Conservation (phyloP, 208 protist species). For the Herpetomonas samuelpessoai region DNA sequence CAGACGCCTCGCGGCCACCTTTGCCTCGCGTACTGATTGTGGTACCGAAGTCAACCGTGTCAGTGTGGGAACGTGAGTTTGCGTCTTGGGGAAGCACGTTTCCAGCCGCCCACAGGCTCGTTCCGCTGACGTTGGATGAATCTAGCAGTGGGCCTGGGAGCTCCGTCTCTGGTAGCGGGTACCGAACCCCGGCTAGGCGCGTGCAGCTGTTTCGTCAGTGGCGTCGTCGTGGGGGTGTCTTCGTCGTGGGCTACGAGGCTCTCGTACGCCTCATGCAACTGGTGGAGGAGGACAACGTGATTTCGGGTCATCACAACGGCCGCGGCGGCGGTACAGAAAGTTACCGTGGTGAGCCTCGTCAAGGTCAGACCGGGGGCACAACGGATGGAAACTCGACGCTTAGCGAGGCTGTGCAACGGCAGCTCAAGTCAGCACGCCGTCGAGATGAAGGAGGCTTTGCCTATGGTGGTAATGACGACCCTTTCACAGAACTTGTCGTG, state of each 20-base stretch:
- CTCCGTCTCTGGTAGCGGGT: background rate
- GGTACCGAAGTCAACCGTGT: slow-evolving; percentile 71
- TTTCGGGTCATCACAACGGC: slow-evolving; percentile 4
- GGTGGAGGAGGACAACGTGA: slow-evolving; percentile 25
- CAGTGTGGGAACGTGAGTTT: slow-evolving; percentile 65
- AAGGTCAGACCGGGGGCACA: background rate
- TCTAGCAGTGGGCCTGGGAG: background rate
- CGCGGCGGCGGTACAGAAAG: background rate
- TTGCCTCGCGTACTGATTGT: slow-evolving; percentile 54
- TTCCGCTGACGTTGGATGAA: slow-evolving; percentile 25
- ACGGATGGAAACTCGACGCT: background rate
- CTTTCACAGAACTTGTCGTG: slow-evolving; percentile 83
- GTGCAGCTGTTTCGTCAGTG: slow-evolving; percentile 39
- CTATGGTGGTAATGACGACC: slow-evolving; percentile 27
- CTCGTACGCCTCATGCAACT: slow-evolving; percentile 51
- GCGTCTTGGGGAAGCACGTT: slow-evolving; percentile 54
- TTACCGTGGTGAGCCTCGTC: background rate
- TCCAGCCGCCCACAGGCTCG: slow-evolving; percentile 37
- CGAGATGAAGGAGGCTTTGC: slow-evolving; percentile 29
- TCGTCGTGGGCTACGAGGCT: slow-evolving; percentile 77
- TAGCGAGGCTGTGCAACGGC: slow-evolving; percentile 5
- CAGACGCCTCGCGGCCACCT: background rate
- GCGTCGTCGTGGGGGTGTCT: slow-evolving; percentile 53
- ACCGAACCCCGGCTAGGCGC: slow-evolving; percentile 8
- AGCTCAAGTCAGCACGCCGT: slow-evolving; percentile 7